A percentile compares a stretch with the other conserved stretches of the same genome.
phyloP scores from a whole-genome alignment of 345 rosid species.

The Arabidopsis arenosa region DNA sequence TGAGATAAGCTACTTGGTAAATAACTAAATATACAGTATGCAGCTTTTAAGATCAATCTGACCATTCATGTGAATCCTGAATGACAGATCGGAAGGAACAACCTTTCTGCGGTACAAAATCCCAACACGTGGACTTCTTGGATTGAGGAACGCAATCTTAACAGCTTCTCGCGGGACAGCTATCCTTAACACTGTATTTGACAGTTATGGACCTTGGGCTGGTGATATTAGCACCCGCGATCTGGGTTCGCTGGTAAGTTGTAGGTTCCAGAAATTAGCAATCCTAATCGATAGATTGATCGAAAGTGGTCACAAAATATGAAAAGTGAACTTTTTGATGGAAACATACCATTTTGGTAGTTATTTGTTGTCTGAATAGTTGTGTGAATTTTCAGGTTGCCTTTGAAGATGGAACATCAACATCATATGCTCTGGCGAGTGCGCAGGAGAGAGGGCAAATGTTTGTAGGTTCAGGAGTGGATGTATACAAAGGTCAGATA shows the following conservation, averaged over 20 bases:
- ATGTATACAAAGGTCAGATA: slow-evolving; percentile 89
- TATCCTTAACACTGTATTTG: slow-evolving; percentile 85
- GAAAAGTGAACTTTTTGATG: slow-evolving; percentile 12
- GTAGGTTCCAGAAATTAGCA: slow-evolving; percentile 10
- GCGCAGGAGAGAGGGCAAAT: slow-evolving; percentile 93
- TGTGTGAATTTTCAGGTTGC: slow-evolving; percentile 69
- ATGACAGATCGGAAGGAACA: slow-evolving; percentile 82
- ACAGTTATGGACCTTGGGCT: slow-evolving; percentile 92
- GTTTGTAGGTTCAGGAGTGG: slow-evolving; percentile 86
- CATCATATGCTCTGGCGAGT: slow-evolving; percentile 86
- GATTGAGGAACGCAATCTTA: slow-evolving; percentile 92
- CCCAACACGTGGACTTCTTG: slow-evolving; percentile 98
- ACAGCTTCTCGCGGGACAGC: slow-evolving; percentile 99
- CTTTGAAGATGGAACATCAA: slow-evolving; percentile 85
- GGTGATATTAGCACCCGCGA: slow-evolving; percentile 90
- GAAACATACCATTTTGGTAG: slow-evolving; percentile 12
- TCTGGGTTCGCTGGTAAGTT: slow-evolving; percentile 89
- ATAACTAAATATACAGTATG: background rate
- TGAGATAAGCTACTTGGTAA: slow-evolving; percentile 4
- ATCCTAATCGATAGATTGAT: slow-evolving; percentile 19
- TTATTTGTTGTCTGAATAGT: slow-evolving; percentile 16
- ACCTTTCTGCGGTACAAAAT: slow-evolving; percentile 78
- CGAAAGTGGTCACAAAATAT: background rate
- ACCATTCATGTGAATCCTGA: slow-evolving; percentile 34
- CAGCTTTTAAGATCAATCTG: slow-evolving; percentile 17